Base-by-base conservation (phyloP, 2,329 filamentous ascomycete genomes). In the Penicillium sp. region DNA sequence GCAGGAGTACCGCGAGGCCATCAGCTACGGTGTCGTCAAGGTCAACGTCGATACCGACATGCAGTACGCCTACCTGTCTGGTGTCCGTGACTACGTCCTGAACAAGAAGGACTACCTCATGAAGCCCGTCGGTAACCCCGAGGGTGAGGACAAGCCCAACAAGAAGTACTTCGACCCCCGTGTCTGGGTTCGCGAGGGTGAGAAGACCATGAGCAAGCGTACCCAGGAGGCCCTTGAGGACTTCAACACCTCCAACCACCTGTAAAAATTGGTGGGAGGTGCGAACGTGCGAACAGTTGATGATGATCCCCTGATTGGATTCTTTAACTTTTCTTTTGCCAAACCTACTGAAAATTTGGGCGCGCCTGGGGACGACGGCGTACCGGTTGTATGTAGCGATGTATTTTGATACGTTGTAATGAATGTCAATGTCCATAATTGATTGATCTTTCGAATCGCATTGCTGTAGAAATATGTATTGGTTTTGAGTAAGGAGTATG, bases 11-110 rank as follows among this genome's bases (percentile, higher is more conserved):
- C 76, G 74, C 49, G 80, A 87, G 57, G 90, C 89, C 63, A 95
- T 95, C 69, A 72, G 74, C 64, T 84, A 90, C 70, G 92, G 92
- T 76, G 90, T 98, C 56, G 84, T 95, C 74, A 98, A 98, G 83
- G 92, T 98, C 72, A 98, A 98, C 76, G 76, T 98, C 59, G 92
- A 98, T 72, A 98, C 92, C 34, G 92, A 98, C 65, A 79, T 96
- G 71, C 90, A 96, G 76, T 94, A 81, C 69, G 89, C 90, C 43
- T 98, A 96, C 78, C 77, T 92, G 54, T 72, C 73, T 47, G 92
- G 92, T 72, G 84, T 96, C 73, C 85, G 92, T 50, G 90, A 98
- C 74, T 98, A 88, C 76, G 77, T 96, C 65, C 69, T 87, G 61
- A 84, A 80, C 67, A 95, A 95, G 79, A 89, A 94, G 74, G 90